Conservation (phyloP, 148 eudicot genomes). For the Hydrangea macrophylla region DNA sequence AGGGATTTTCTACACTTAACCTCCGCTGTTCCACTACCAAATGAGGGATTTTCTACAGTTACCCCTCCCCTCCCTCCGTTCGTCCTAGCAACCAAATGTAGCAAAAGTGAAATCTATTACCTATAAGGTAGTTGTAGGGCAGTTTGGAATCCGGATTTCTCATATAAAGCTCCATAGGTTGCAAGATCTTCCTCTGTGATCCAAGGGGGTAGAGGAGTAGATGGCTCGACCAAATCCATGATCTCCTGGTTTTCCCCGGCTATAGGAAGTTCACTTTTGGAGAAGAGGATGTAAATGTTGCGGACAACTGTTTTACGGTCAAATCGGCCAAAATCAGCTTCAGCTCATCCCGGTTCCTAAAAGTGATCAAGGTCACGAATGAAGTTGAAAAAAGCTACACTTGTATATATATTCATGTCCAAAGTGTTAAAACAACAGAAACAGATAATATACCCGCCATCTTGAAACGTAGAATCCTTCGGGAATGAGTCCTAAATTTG, state of each 20-base stretch:
- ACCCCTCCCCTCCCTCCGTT: too few species aligned
- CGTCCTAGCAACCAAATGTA: too few species aligned
- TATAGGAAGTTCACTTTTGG: slow-evolving; percentile 34
- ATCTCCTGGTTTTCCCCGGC: slow-evolving; percentile 33
- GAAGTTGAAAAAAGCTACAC: not conserved
- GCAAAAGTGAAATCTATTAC: slow-evolving; percentile 8
- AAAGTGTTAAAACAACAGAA: too few species aligned
- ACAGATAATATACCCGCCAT: slow-evolving; percentile 25
- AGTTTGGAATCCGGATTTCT: slow-evolving; percentile 41
- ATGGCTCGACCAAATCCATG: slow-evolving; percentile 38
- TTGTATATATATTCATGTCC: too few species aligned
- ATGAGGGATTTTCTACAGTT: too few species aligned
- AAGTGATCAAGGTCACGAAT: not conserved
- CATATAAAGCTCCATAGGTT: slow-evolving; percentile 30
- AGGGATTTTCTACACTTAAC: too few species aligned
- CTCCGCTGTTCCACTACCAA: too few species aligned
- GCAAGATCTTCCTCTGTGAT: slow-evolving; percentile 40
- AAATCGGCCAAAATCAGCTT: slow-evolving; percentile 36
- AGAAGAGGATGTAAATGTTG: slow-evolving; percentile 38
- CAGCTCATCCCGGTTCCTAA: slow-evolving; percentile 43
- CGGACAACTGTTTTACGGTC: slow-evolving; percentile 35
- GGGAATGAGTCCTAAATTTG: slow-evolving; percentile 16
- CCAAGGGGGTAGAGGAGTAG: slow-evolving; percentile 35
- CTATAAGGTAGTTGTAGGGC: slow-evolving; percentile 43
- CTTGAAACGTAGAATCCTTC: slow-evolving; percentile 41